These are phyloP conservation scores for Xylogone sp. DNA, from an alignment of 2,329 filamentous ascomycete genomes.

Conservation along the genomic window DNA sequence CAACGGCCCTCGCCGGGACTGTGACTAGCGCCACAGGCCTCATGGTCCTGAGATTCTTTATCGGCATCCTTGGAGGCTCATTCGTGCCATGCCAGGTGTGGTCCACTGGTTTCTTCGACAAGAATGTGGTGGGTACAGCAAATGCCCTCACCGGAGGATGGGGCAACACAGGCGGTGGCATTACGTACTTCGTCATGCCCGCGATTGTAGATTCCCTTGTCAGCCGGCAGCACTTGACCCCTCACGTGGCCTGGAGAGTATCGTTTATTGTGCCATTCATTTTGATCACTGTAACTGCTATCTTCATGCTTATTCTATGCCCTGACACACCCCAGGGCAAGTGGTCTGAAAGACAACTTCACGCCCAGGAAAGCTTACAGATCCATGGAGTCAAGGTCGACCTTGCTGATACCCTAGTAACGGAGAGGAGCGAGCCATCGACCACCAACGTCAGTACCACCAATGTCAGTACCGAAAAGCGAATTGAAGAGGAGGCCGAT, in stretches of 20 bases:
- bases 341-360: conserved; percentile 69
- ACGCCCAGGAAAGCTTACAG: conserved; percentile 49
- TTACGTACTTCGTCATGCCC: conserved; percentile 93
- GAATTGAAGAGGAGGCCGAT: conserved; percentile 32
- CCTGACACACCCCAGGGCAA: conserved; percentile 79
- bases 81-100: conserved; percentile 86
- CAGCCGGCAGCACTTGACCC: conserved; percentile 49
- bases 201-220: conserved; percentile 79
- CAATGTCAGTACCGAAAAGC: conserved; percentile 7
- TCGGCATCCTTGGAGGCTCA: conserved; percentile 69
- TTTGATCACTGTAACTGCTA: conserved; percentile 62
- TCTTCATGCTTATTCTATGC: conserved; percentile 69
- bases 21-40: conserved; percentile 63
- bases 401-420: conserved; percentile 47
- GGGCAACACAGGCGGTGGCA: conserved; percentile 80
- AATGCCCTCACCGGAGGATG: conserved; percentile 79
- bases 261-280: conserved; percentile 82
- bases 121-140: conserved; percentile 80
- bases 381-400: conserved; percentile 37
- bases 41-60: conserved; percentile 71
- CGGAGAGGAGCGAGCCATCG: conserved; percentile 30
- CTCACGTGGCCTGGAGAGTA: conserved; percentile 76
- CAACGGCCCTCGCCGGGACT: conserved; percentile 75
- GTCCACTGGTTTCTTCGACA: conserved; percentile 87
- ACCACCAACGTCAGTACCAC: conserved; percentile 15